Evolutionary conservation across 2,329 filamentous ascomycete species (phyloP), one percentile per base, ranked within the genome.

Genomic region (Phyllachora maydis): DNA sequence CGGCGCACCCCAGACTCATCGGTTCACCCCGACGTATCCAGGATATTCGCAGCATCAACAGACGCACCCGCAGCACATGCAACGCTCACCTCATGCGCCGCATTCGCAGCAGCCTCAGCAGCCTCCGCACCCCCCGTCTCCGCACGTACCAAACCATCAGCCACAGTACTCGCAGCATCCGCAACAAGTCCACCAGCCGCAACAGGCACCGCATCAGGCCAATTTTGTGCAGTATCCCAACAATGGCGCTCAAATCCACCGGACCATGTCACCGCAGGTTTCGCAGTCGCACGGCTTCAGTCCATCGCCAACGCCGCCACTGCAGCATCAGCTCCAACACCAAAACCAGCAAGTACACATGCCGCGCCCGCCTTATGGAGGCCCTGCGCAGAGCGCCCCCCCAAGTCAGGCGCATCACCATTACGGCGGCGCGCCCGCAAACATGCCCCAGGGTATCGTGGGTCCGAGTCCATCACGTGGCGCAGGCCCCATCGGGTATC

Each of bases 181-280:
- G 14, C 50, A 40, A 22, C 47, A 49, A 25, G 34, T 38, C 12
- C 24, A 28, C 14, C 27, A 26, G 7, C 22, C 16, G 11, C 19
- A 19, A 11, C 18, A 29, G n/a, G 17, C 23, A 21, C 24, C 22
- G 12, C 42, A 38, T 1, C 45, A 35, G 23, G 41, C n/a, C n/a
- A n/a, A n/a, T n/a, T n/a, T n/a, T n/a, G n/a, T 50, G 9, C 44
- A 51, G 0, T 52, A 54, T 18, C 35, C 50, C n/a, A n/a, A n/a
- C 0, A 63, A 63, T 22, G 59, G 58, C 3, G 40, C 39, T 7
- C 38, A 37, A 11, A 40, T 52, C 31, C 46, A 47, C 5, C 42
- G 53, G 15, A 51, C 46, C 13, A 51, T 56, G 37, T 52, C 56
- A 17, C 54, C 53, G 6, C 54, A 56, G 24, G 42, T 55, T 6